Base-by-base conservation (phyloP, 148 eudicot genomes). In the Persicaria tinctoria region DNA sequence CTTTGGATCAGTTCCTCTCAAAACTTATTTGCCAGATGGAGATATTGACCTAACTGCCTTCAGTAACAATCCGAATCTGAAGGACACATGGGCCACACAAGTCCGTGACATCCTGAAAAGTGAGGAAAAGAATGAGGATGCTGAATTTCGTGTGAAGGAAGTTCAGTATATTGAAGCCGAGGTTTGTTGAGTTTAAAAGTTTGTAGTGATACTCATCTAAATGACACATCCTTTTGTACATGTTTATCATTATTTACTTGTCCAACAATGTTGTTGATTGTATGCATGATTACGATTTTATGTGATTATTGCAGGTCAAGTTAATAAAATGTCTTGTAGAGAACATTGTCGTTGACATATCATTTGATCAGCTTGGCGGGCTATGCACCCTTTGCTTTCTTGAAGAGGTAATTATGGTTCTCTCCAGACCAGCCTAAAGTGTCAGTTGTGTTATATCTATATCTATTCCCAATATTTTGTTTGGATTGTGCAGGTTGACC, bases 101-200 rank as follows among this genome's bases (percentile, higher is more conserved):
- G 97, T 94, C 55, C 87, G 91, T 55, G 95, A 94, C 79, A 75
- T 89, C 84, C 80, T 94, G 62, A 83, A 88, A 78, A 85, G 77
- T 68, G 98, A 94, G 78, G 98, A 91, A 76, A 86, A 87, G 80
- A 87, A 89, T 80, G 93, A 86, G 76, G 86, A 91, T 83, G 98
- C 98, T 62, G 95, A 94, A 77, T 94, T 94, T 83, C 87, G 63
- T 73, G 98, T 94, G 8, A 91, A 89, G 84, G 98, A 94, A 77
- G 98, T 94, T 78, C 97, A 94, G 74, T 94, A 91, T 76, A 94
- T 94, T 79, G 93, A 94, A 79, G 98, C 98, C 66, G 97, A 94
- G 74, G 98, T 94, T 62, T 62, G 68, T 62, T 62, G 32, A 27
- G 44, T 23, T 27, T 5, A 62, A 9, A 62, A 23, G 44, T 23